These are phyloP conservation scores for Wallemia mellicola DNA, from an alignment of 1,284 basidiomycete genomes.

Conservation along the genomic window DNA sequence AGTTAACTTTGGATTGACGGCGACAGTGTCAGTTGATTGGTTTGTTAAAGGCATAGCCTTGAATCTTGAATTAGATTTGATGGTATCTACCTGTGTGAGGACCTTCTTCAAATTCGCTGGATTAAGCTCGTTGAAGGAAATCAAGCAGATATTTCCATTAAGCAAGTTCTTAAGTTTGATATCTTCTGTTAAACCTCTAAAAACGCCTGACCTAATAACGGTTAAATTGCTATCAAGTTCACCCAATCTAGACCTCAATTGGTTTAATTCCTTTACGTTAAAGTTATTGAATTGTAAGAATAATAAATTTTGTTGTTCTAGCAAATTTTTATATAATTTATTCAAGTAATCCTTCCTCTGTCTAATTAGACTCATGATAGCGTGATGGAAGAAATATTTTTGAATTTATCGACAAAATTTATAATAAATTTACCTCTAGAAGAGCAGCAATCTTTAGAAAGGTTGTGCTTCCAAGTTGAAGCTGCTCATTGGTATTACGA, in stretches of 20 bases:
- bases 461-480: conserved; percentile 66
- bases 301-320: background rate
- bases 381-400: conserved; percentile 12
- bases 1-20: background rate
- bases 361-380: background rate
- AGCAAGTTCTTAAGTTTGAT: background rate
- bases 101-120: no score
- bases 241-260: no score
- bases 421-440: conserved; percentile 85
- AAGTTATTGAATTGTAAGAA: background rate
- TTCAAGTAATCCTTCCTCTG: background rate
- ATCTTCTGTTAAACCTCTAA: background rate
- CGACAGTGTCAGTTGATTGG: background rate
- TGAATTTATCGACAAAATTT: conserved; percentile 31
- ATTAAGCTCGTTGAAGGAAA: background rate
- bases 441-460: conserved; percentile 65
- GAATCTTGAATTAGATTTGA: background rate
- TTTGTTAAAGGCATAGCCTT: background rate
- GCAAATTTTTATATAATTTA: background rate
- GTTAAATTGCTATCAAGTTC: background rate
- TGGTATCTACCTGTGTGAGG: no score
- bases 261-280: background rate
- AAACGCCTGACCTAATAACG: background rate
- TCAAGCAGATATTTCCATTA: background rate
- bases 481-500: conserved; percentile 84